Base-by-base conservation (phyloP, 345 rosid species). In the Psidium guajava region DNA sequence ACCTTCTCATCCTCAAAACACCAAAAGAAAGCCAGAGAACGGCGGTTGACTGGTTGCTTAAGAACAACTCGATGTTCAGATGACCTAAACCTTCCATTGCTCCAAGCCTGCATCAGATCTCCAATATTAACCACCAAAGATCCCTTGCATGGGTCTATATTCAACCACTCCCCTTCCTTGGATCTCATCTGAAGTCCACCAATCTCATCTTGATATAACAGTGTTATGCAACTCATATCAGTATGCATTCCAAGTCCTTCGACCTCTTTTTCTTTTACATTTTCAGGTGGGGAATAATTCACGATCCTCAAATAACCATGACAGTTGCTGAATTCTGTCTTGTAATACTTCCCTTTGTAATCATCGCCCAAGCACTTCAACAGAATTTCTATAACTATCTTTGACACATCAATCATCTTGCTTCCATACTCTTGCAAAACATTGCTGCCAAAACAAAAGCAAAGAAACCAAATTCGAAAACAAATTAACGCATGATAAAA, bases 131-230 rank as follows among this genome's bases (percentile, higher is more conserved):
- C 96, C 2, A 92, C 95, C 22, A 96, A 88, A 73, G 90, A 89
- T 50, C 91, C 90, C 86, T 92, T 87, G 18, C 89, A 88, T 1
- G 94, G 96, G 18, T 25, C 53, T 77, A 95, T 87, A 82, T 94
- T 92, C 85, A 92, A 85, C 93, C 93, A 89, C 40, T 88, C 86
- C 14, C 95, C 95, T 13, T 90, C 91, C 85, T 87, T 92, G 2
- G 94, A 94, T 86, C 93, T 93, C 95, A 95, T 89, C 85, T 95
- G 98, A 11, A 95, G 93, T 10, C 98, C 98, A 11, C 97, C 97
- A 15, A 85, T 90, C 84, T 89, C 92, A 81, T 93, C 96, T 87
- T 93, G 98, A 88, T 92, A 92, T 42, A 94, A 91, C n/a, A 94
- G 87, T 36, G 97, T 93, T 89, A 93, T 90, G 86, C 98, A 95